Evolutionary conservation across 2,329 filamentous ascomycete genomes (phyloP), one percentile per base, ranked within the genome.

Genomic region (Clonostachys sp.): DNA sequence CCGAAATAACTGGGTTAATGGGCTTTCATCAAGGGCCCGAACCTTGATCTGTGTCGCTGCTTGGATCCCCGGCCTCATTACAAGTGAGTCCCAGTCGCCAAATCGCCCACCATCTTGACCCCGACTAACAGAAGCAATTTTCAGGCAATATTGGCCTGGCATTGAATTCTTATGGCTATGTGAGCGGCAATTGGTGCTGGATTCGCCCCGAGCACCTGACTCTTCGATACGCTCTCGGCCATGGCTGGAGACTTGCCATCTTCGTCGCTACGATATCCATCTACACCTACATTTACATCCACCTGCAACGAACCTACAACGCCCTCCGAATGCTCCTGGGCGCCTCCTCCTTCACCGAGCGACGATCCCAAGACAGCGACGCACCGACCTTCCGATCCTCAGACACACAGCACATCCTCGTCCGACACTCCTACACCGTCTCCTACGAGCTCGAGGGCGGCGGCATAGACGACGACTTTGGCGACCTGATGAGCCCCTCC

Each of bases 121-220:
- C 36, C 36, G 17, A 9, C 36, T 39, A 12, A 39, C 14, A 18
- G 17, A 17, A 33, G 18, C 12, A 30, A 10, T 14, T 33, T 34
- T 3, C 34, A 50, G 46, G 45, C 42, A 51, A 40, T 34, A 33
- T 50, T 8, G 52, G 34, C 12, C 47, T 52, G 9, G 50, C 33
- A 4, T 34, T 47, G 2, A 46, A 57, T 56, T 13, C 61, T 56
- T 34, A 57, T 62, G 20, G 59, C 43, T n/a, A 53, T 62, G 51
- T 72, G 3, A 69, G 64, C 30, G 68, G 69, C 1, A 71, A 72
- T 51, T 73, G 69, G 70, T 73, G 70, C 55, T 73, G 70, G 70
- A 72, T 73, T 46, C 50, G 57, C 17, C 48, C 57, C n/a, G 50
- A 62, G 6, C 52, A 57, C 17, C 24, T 30, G 24, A 60, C 55